phyloP scores from a whole-genome alignment of 2,329 filamentous ascomycete species.

The Plectosphaerella plurivora region DNA sequence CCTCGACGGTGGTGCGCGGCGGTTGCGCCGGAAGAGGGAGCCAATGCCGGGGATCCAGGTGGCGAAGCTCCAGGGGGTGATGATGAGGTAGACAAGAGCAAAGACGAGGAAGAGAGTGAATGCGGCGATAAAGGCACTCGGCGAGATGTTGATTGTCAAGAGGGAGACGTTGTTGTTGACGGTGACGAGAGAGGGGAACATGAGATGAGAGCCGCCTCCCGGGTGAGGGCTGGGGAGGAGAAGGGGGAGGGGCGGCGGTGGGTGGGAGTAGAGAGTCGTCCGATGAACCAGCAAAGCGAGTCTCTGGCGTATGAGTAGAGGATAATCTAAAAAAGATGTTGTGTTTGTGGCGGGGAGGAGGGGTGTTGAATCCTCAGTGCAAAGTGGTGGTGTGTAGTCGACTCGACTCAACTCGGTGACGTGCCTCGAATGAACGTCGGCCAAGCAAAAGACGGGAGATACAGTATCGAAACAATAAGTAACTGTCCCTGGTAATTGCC shows the following conservation, averaged over 20 bases:
- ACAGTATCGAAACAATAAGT: no score
- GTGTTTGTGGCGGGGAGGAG: background rate
- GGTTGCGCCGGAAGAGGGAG: constrained; percentile 11
- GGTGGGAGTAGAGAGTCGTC: no score
- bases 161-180: constrained; percentile 60
- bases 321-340: background rate
- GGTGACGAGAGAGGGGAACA: constrained; percentile 52
- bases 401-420: no score
- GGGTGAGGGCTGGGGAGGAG: background rate
- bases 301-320: background rate
- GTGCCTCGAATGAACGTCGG: no score
- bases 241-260: background rate
- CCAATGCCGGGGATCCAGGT: constrained; percentile 14
- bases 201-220: constrained; percentile 20
- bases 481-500: no score
- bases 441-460: no score
- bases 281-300: no score
- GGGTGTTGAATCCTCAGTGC: background rate
- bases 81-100: constrained; percentile 46
- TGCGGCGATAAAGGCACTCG: constrained; percentile 51
- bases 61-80: constrained; percentile 21
- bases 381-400: background rate
- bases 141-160: constrained; percentile 54
- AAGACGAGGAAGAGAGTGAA: constrained; percentile 47
- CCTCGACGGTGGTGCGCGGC: constrained; percentile 11